These are phyloP conservation scores for Phanerodontia chrysosporium DNA, from an alignment of 768 basidiomycete species.

Conservation along the genomic window DNA sequence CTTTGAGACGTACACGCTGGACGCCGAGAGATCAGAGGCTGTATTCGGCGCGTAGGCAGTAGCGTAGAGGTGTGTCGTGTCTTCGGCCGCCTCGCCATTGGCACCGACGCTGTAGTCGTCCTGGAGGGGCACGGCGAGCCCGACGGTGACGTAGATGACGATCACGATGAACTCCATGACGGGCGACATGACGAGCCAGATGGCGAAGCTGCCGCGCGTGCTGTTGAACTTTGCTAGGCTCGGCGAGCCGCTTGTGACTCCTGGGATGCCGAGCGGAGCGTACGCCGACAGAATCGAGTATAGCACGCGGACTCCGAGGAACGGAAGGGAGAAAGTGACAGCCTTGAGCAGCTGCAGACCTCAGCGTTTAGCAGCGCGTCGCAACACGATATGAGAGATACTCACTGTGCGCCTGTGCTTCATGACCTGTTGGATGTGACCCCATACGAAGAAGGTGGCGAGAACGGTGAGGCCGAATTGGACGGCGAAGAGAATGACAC, in stretches of 20 bases:
- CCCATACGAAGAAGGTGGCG: constrained; percentile 14
- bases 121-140: constrained; percentile 25
- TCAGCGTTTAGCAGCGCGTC: background rate
- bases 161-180: constrained; percentile 55
- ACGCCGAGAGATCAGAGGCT: background rate
- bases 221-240: constrained; percentile 53
- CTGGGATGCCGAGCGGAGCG: constrained; percentile 47
- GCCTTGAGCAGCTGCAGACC: constrained; percentile 49
- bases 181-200: constrained; percentile 55
- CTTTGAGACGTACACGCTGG: background rate
- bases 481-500: constrained; percentile 30
- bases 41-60: background rate
- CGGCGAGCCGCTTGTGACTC: constrained; percentile 21
- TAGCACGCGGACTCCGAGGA: constrained; percentile 52
- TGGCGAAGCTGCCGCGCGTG: constrained; percentile 51
- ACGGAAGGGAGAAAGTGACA: constrained; percentile 51
- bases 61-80: background rate
- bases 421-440: constrained; percentile 1
- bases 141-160: constrained; percentile 36
- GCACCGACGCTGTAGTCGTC: constrained; percentile 21
- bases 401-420: constrained; percentile 10
- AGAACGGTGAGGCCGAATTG: constrained; percentile 34
- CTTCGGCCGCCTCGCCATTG: constrained; percentile 1
- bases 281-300: constrained; percentile 58
- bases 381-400: background rate